Evolutionary conservation across 2,329 filamentous ascomycete species (phyloP).

Genomic region (Colletotrichum sidae): DNA sequence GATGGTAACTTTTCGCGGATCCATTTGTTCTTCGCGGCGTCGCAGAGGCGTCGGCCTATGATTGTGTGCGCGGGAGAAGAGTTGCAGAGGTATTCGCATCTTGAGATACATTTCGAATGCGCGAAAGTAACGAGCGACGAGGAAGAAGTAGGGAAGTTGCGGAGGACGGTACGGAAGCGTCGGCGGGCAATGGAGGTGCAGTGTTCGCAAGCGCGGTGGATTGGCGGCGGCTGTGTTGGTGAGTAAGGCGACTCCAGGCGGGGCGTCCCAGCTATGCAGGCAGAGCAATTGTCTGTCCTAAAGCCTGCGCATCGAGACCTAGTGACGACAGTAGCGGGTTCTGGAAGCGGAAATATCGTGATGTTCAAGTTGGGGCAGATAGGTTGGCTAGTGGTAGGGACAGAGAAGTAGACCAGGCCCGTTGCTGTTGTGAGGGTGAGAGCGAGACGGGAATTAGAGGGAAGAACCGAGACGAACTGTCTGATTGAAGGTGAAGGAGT

Average conservation of each 20-base stretch:
- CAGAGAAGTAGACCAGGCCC: neutral
- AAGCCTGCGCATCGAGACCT: slow-evolving; percentile 28
- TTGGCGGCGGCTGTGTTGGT: neutral
- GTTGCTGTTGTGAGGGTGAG: neutral
- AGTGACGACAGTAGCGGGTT: neutral
- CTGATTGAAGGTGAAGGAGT: slow-evolving; percentile 10
- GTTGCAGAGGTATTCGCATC: slow-evolving; percentile 26
- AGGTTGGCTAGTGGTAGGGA: too few relatives aligned
- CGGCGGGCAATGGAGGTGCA: slow-evolving; percentile 14
- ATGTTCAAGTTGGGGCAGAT: neutral
- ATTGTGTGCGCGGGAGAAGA: neutral
- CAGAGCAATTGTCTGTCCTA: slow-evolving; percentile 31
- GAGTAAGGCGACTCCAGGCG: slow-evolving; percentile 21
- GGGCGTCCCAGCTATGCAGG: slow-evolving; percentile 34
- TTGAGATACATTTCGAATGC: slow-evolving; percentile 28
- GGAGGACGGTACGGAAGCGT: slow-evolving; percentile 17
- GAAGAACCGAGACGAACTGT: slow-evolving; percentile 4
- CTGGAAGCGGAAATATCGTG: neutral
- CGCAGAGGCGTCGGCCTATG: neutral
- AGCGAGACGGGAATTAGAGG: slow-evolving; percentile 11
- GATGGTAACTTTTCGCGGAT: slow-evolving; percentile 31
- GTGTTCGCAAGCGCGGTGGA: neutral
- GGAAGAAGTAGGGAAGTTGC: neutral
- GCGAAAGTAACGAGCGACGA: slow-evolving; percentile 29
- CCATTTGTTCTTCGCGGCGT: slow-evolving; percentile 19